Evolutionary conservation across 2,329 filamentous ascomycete genomes (phyloP).

Genomic region (Mollisiaceae sp.): DNA sequence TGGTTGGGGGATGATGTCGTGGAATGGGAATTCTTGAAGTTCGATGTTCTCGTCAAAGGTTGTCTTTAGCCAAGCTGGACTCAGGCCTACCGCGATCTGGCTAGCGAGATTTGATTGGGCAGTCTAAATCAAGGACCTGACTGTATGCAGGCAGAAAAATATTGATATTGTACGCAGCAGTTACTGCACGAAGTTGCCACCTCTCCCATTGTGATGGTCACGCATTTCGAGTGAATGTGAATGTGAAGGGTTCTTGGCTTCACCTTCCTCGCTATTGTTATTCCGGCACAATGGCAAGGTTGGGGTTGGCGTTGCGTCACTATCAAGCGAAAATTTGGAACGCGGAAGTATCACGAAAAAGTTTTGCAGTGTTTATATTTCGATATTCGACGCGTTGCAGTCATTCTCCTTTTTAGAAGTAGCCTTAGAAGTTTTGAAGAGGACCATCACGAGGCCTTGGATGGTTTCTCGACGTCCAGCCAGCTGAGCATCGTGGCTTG

Average conservation of each 20-base stretch:
- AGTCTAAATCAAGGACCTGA: conserved; percentile 5
- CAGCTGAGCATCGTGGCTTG: neutral
- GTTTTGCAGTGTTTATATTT: conserved; percentile 2
- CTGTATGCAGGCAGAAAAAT: neutral
- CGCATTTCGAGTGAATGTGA: neutral
- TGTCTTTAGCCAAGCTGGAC: neutral
- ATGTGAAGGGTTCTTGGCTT: neutral
- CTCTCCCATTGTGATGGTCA: neutral
- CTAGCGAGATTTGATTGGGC: conserved; percentile 16
- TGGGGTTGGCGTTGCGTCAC: conserved; percentile 20
- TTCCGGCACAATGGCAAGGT: conserved; percentile 9
- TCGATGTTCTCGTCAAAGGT: conserved; percentile 18
- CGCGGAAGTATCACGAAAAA: conserved; percentile 31
- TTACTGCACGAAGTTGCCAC: too few species aligned
- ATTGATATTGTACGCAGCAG: neutral
- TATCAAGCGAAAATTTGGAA: conserved; percentile 20
- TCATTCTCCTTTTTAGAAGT: neutral
- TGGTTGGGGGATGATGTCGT: conserved; percentile 15
- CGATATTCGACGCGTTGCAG: neutral
- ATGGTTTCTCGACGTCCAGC: neutral
- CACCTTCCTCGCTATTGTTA: neutral
- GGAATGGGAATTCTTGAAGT: conserved; percentile 17
- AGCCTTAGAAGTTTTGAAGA: neutral
- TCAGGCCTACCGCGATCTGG: conserved; percentile 9
- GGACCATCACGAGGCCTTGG: neutral